Conservation (phyloP, 73 alveolate species). For the Stentor coeruleus region DNA sequence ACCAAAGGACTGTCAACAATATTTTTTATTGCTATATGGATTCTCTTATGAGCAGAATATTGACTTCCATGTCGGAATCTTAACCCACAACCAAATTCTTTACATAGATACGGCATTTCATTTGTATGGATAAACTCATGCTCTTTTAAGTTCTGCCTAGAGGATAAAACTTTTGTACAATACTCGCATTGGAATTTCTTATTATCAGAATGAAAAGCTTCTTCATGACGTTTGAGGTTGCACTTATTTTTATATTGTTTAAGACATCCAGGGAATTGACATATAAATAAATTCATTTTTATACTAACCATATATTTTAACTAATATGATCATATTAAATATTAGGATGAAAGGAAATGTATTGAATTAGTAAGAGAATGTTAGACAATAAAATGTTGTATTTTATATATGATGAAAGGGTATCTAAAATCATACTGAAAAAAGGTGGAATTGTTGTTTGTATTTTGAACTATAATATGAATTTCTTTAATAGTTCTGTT, state of each 20-base stretch:
- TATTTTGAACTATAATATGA: no score
- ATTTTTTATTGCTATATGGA: conserved; percentile 18
- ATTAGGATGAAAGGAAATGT: no score
- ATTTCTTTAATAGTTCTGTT: no score
- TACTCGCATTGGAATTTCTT: background rate
- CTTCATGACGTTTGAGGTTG: background rate
- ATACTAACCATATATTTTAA: no score
- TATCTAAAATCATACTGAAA: no score
- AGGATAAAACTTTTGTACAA: background rate
- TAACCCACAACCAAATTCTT: conserved; percentile 60
- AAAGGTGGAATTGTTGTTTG: no score
- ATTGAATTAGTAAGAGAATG: no score
- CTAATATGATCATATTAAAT: no score
- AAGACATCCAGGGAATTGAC: background rate
- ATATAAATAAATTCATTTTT: background rate
- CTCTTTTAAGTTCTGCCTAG: conserved; percentile 52
- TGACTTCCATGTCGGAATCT: conserved; percentile 63
- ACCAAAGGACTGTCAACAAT: no score
- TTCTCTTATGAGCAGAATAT: conserved; percentile 66
- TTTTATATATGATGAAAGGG: no score
- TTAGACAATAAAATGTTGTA: no score
- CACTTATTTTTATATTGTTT: background rate
- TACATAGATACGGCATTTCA: conserved; percentile 80
- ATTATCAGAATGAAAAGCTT: background rate
- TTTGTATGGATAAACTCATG: conserved; percentile 83